A percentile compares a stretch with the other conserved stretches of the same genome.
phyloP scores from a whole-genome alignment of 2,329 filamentous ascomycete genomes.

The Bipolaris cookei region DNA sequence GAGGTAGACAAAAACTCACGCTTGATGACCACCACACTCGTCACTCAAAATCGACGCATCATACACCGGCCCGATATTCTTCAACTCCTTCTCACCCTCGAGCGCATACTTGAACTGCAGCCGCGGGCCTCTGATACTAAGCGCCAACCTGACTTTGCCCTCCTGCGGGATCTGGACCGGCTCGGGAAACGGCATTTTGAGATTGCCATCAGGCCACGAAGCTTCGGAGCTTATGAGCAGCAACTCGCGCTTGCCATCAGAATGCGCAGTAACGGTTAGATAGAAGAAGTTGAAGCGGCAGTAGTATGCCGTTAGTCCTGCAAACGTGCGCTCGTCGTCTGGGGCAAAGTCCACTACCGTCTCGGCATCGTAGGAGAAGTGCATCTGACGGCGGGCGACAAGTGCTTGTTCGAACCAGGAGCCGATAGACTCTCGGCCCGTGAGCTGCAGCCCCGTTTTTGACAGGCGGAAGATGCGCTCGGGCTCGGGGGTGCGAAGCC shows the following conservation, averaged over 20 bases:
- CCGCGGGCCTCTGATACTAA: constrained; percentile 59
- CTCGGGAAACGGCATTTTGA: constrained; percentile 52
- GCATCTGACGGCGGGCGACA: constrained; percentile 61
- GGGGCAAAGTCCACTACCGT: constrained; percentile 62
- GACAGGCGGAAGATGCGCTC: constrained; percentile 58
- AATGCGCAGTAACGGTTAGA: constrained; percentile 63
- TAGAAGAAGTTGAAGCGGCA: constrained; percentile 71
- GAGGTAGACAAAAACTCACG: constrained; percentile 14
- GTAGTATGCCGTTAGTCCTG: constrained; percentile 67
- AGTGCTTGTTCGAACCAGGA: constrained; percentile 60
- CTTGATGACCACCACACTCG: constrained; percentile 67
- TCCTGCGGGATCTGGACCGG: constrained; percentile 60
- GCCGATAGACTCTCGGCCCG: constrained; percentile 59
- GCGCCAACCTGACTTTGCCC: constrained; percentile 61
- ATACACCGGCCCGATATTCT: constrained; percentile 61
- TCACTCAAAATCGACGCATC: constrained; percentile 67
- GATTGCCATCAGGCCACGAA: constrained; percentile 61
- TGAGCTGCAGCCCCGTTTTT: constrained; percentile 58
- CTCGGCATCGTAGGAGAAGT: constrained; percentile 68
- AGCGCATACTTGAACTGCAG: constrained; percentile 66
- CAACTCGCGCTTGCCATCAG: constrained; percentile 64
- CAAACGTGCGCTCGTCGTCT: constrained; percentile 65
- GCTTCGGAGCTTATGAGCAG: constrained; percentile 63
- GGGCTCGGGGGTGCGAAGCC: constrained; percentile 61
- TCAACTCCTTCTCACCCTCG: constrained; percentile 52